These are phyloP conservation scores for Linum tenue DNA, from an alignment of 345 rosid species.

Conservation along the genomic window DNA sequence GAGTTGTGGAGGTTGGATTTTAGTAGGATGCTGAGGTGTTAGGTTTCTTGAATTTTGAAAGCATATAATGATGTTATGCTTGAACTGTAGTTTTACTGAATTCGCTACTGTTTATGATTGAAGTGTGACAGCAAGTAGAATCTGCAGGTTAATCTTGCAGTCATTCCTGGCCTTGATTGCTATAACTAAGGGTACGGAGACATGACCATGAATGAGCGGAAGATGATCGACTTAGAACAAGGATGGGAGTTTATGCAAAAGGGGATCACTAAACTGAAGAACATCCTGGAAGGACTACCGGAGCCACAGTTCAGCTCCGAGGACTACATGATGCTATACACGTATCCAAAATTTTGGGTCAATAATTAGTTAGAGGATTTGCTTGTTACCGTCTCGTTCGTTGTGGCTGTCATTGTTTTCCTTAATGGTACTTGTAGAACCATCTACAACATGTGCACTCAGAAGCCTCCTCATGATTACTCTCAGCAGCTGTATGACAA, in stretches of 20 bases:
- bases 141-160: too few relatives aligned
- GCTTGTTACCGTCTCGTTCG: not conserved
- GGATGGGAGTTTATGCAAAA: slow-evolving; percentile 80
- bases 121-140: too few relatives aligned
- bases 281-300: slow-evolving; percentile 54
- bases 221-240: slow-evolving; percentile 53
- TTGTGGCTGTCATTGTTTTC: too few relatives aligned
- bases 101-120: too few relatives aligned
- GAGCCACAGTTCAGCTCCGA: slow-evolving; percentile 51
- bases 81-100: too few relatives aligned
- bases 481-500: slow-evolving; percentile 84
- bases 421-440: slow-evolving; percentile 34
- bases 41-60: too few relatives aligned
- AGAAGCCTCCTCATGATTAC: slow-evolving; percentile 75
- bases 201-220: slow-evolving; percentile 26
- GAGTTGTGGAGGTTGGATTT: too few relatives aligned
- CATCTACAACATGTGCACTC: slow-evolving; percentile 75
- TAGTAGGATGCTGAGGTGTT: too few relatives aligned
- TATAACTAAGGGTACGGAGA: too few relatives aligned
- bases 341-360: slow-evolving; percentile 22
- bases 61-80: too few relatives aligned
- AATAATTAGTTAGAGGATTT: not conserved
- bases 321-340: slow-evolving; percentile 80
- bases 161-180: too few relatives aligned
- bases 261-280: slow-evolving; percentile 68